These are phyloP conservation scores for Trichoderma atrobrunneum DNA, from an alignment of 2,329 filamentous ascomycete genomes.

Conservation along the genomic window DNA sequence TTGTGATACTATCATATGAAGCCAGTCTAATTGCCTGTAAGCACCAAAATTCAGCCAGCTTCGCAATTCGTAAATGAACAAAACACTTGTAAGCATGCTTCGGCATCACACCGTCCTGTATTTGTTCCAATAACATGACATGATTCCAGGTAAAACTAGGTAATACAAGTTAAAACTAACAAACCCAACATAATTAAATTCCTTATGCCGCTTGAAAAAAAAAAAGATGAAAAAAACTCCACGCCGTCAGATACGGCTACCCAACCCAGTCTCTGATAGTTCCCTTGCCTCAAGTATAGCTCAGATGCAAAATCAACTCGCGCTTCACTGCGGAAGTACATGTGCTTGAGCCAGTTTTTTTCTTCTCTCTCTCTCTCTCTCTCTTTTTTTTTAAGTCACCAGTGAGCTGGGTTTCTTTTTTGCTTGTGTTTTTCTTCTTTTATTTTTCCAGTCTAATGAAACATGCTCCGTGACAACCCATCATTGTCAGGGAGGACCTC, in stretches of 20 bases:
- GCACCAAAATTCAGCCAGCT: no score
- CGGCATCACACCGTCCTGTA: background rate
- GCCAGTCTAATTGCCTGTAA: no score
- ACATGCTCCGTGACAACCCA: background rate
- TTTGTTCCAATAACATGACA: background rate
- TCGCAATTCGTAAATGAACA: no score
- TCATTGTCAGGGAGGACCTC: constrained; percentile 29
- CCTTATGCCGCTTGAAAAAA: constrained; percentile 19
- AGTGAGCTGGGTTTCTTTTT: background rate
- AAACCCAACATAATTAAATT: constrained; percentile 19
- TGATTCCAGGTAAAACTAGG: constrained; percentile 6
- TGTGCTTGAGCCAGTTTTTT: background rate
- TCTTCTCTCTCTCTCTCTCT: background rate
- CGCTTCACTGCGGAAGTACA: background rate
- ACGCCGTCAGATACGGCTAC: constrained; percentile 8
- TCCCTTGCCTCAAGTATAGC: background rate
- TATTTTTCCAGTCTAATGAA: constrained; percentile 17
- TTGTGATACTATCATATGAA: no score
- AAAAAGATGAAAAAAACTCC: constrained; percentile 1
- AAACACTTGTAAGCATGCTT: background rate
- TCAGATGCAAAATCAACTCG: constrained; percentile 1
- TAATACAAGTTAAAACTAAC: constrained; percentile 10
- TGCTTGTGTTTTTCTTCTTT: background rate
- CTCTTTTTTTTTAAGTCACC: background rate
- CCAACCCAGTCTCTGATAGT: background rate